Evolutionary conservation across 352 stramenopile species (phyloP), one percentile per base, ranked within the genome.

Genomic region (Elongisporangium senticosum): DNA sequence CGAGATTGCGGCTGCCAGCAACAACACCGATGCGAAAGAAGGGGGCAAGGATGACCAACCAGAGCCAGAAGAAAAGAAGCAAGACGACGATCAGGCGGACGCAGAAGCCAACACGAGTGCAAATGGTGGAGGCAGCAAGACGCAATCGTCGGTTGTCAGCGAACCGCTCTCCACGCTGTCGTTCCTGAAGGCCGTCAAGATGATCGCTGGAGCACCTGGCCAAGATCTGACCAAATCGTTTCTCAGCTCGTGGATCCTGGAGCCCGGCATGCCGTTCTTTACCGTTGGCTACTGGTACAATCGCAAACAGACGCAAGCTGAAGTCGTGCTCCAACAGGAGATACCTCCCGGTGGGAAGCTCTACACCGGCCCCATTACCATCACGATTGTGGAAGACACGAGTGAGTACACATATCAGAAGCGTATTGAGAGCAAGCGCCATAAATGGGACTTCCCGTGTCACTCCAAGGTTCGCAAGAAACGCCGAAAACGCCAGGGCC

Each of bases 281-380:
- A 93, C 80, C 0, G 85, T 94, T 22, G 85, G 85, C 2, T 94
- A 93, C 58, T 94, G 85, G 83, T 93, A 95, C 73, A 95, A 95
- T 59, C 81, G 83, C 43, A 95, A 95, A 49, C 85, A 95, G 58
- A 93, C 79, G 0, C 85, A 95, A 53, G 85, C 85, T 7, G 85
- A 95, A 64, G 75, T 95, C 4, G 85, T 95, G 28, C 61, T 95
- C 11, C 82, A 93, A 61, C 85, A 95, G 58, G 81, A 90, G 54
- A 77, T 95, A 15, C 79, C 84, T 26, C 82, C 84, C 8, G 84
- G 83, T 7, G 83, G 82, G 11, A 90, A 95, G 59, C 63, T 92
- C 1, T 95, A 87, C 62, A 91, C 76, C 2, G 85, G 85, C 4
- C 77, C 73, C 3, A 92, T 95, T 58, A 85, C 76, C 19, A 89